Evolutionary conservation across 1,139 yeast genomes (phyloP).

Genomic region (Protomyces macrosporus): DNA sequence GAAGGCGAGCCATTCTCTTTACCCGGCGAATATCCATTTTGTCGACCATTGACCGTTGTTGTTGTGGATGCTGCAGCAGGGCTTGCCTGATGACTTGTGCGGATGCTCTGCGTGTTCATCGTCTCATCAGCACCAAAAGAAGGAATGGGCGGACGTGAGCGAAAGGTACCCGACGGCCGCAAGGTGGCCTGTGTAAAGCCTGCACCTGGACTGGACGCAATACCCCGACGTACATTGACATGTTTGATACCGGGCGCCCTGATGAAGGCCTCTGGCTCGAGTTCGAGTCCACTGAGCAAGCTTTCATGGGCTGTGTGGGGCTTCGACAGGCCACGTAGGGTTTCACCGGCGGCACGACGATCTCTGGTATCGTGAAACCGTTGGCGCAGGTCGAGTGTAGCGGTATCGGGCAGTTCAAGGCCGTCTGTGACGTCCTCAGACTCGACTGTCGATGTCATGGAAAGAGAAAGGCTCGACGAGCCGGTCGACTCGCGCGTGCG

Average conservation of each 20-base stretch:
- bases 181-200: not conserved
- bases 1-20: not conserved
- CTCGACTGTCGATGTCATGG: constrained; percentile 30
- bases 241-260: not conserved
- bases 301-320: constrained; percentile 27
- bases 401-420: constrained; percentile 31
- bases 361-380: constrained; percentile 6
- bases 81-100: not conserved
- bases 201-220: not conserved
- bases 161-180: not conserved
- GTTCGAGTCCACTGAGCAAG: constrained; percentile 33
- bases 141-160: not conserved
- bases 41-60: not conserved
- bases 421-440: constrained; percentile 31
- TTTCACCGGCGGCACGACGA: constrained; percentile 13
- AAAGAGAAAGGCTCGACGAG: constrained; percentile 17
- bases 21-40: not conserved
- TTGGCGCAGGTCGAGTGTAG: constrained; percentile 29
- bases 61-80: not conserved
- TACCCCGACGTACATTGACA: not conserved
- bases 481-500: constrained; percentile 15
- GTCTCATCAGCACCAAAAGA: not conserved
- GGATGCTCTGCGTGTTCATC: not conserved
- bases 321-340: not conserved
- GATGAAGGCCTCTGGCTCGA: not conserved